Evolutionary conservation across 345 rosid species (phyloP).

Genomic region (Boechera stricta): DNA sequence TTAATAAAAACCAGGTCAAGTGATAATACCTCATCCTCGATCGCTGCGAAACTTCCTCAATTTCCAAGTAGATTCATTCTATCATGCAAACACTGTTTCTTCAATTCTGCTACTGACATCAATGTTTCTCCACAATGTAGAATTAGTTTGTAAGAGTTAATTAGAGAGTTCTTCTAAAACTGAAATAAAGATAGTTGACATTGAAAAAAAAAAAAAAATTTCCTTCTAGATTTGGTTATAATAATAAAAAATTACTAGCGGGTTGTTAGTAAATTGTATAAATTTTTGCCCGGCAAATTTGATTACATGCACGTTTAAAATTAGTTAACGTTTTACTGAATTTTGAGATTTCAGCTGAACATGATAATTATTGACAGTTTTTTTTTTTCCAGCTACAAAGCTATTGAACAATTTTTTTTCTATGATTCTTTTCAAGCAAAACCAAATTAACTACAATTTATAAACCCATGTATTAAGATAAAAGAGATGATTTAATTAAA

Average conservation of each 20-base stretch:
- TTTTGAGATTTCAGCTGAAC: no score
- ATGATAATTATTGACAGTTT: no score
- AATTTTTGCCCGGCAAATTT: neutral
- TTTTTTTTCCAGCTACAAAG: no score
- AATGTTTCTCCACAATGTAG: conserved; percentile 27
- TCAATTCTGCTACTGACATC: conserved; percentile 34
- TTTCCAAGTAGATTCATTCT: conserved; percentile 47
- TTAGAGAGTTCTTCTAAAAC: no score
- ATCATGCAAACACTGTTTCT: conserved; percentile 34
- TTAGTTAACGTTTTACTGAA: no score
- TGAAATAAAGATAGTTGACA: neutral
- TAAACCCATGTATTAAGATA: no score
- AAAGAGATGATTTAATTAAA: no score
- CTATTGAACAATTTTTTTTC: no score
- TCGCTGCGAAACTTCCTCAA: conserved; percentile 37
- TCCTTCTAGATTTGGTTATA: neutral
- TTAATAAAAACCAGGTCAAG: conserved; percentile 17
- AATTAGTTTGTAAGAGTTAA: neutral
- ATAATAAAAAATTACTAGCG: neutral
- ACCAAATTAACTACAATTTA: no score
- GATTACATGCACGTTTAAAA: neutral
- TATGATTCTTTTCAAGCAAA: no score
- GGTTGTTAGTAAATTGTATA: no score
- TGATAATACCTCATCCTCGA: conserved; percentile 35
- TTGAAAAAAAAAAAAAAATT: neutral